Evolutionary conservation across 305 asterid species (phyloP).

Genomic region (Fraxinus xanthoxyloides): DNA sequence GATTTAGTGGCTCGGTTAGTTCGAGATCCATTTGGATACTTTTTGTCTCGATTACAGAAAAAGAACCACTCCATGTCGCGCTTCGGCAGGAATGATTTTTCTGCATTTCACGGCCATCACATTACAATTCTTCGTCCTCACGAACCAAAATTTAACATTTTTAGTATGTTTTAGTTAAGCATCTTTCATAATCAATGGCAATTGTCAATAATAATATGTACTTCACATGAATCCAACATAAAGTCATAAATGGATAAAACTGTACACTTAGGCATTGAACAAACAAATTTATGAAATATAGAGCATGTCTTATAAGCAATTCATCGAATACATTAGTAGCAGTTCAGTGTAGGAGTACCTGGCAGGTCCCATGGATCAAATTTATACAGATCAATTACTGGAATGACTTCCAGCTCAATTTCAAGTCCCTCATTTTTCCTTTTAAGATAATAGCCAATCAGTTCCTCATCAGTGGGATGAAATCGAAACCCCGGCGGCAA

Average conservation of each 20-base stretch:
- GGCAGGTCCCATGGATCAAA: constrained; percentile 60
- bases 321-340: not conserved
- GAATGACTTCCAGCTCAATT: constrained; percentile 53
- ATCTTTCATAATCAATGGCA: not conserved
- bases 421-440: constrained; percentile 51
- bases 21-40: constrained; percentile 53
- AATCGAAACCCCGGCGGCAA: constrained; percentile 59
- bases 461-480: constrained; percentile 53
- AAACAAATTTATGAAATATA: not conserved
- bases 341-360: constrained; percentile 23
- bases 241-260: not conserved
- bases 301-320: not conserved
- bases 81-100: constrained; percentile 50
- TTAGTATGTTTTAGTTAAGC: not conserved
- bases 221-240: not conserved
- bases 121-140: constrained; percentile 1
- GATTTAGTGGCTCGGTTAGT: constrained; percentile 52
- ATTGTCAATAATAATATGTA: not conserved
- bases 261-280: not conserved
- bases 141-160: not conserved
- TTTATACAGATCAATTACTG: constrained; percentile 45
- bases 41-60: constrained; percentile 47
- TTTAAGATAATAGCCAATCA: constrained; percentile 49
- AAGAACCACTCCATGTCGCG: constrained; percentile 59
- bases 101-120: constrained; percentile 29